phyloP scores from a whole-genome alignment of 2,329 filamentous ascomycete genomes.

The Lithohypha guttulata region DNA sequence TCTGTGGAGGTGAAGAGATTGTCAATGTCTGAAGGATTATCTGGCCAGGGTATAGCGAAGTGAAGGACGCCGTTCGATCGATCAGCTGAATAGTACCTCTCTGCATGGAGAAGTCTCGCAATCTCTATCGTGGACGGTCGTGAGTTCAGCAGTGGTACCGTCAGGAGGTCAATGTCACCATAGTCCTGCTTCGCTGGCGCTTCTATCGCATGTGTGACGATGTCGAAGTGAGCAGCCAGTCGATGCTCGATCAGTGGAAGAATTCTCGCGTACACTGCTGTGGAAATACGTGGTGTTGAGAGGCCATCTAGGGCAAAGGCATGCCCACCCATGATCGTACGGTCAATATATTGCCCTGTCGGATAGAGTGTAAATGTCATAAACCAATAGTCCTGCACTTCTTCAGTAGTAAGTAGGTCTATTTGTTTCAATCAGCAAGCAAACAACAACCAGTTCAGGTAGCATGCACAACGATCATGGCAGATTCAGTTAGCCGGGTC shows the following conservation, averaged over 20 bases:
- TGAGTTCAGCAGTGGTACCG: slow-evolving; percentile 31
- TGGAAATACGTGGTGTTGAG: slow-evolving; percentile 55
- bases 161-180: slow-evolving; percentile 65
- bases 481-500: no score
- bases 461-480: no score
- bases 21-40: background rate
- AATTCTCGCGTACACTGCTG: slow-evolving; percentile 44
- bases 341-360: no score
- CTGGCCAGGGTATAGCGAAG: slow-evolving; percentile 17
- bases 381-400: no score
- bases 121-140: slow-evolving; percentile 12
- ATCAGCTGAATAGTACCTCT: slow-evolving; percentile 11
- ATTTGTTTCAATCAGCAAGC: no score
- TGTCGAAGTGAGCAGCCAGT: slow-evolving; percentile 43
- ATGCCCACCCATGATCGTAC: slow-evolving; percentile 41
- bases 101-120: slow-evolving; percentile 11
- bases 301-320: slow-evolving; percentile 46
- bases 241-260: slow-evolving; percentile 32
- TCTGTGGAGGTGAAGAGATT: background rate
- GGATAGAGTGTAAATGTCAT: no score
- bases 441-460: no score
- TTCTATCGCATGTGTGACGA: slow-evolving; percentile 53
- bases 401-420: no score
- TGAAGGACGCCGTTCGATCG: slow-evolving; percentile 26
- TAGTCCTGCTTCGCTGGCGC: slow-evolving; percentile 56